Evolutionary conservation across 768 basidiomycete species (phyloP), one percentile per base, ranked within the genome.

Genomic region (Podaxis sp.): DNA sequence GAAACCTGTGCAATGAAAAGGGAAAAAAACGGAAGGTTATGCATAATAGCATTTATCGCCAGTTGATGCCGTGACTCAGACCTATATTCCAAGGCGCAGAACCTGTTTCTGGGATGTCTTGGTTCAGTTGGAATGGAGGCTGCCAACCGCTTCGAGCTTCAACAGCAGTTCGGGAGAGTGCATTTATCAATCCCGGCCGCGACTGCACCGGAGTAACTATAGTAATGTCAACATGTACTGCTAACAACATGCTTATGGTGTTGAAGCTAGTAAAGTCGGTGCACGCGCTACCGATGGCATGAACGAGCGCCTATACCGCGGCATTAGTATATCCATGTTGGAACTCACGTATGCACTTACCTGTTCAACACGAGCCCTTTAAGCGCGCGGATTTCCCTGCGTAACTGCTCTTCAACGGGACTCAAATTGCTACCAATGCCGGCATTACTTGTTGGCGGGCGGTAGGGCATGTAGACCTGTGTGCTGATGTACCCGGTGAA

Each of bases 281-380:
- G 67, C 56, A 41, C 72, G 69, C 53, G 74, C 68, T 58, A 71
- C 69, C 17, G 71, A 56, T 15, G 77, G 71, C 75, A 81, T 74
- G 59, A 81, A 80, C 5, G 78, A 78, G 26, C 78, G 76, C 51
- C 80, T 81, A 54, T 30, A 37, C 36, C n/a, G 12, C 22, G 53
- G 54, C 10, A 8, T 51, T 40, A 52, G 48, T 26, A 41, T 4
- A 44, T 22, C 1, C 28, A 8, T 2, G 13, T 26, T 20, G 17
- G 20, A 26, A 37, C 15, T 41, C 0, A 12, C 22, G n/a, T 28
- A 52, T 51, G 67, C 52, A 77, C 80, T 66, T 68, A 85, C 86
- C 91, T 78, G 71, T 90, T 93, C 49, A 93, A 76, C 52, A 90
- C 89, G 22, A 93, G 80, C 8, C 91, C 90, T 68, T 93, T 93